These are phyloP conservation scores for Trichoderma sp. DNA, from an alignment of 2,329 filamentous ascomycete genomes.

Conservation along the genomic window DNA sequence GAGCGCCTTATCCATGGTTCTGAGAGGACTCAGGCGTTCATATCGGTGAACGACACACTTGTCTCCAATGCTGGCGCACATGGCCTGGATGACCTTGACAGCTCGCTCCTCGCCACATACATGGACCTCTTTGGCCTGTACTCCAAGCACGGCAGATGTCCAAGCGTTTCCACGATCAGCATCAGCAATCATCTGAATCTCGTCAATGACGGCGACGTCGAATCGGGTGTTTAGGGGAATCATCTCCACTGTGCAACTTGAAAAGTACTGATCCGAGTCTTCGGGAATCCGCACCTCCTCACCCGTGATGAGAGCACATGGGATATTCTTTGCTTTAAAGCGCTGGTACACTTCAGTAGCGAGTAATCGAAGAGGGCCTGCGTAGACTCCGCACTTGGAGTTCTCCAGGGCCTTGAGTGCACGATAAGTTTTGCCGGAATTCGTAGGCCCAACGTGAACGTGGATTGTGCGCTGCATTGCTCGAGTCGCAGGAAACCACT, in stretches of 20 bases:
- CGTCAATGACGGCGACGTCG: constrained; percentile 94
- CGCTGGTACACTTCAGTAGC: constrained; percentile 96
- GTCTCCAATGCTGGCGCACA: constrained; percentile 81
- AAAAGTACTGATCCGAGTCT: constrained; percentile 59
- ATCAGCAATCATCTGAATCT: constrained; percentile 96
- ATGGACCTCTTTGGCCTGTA: constrained; percentile 86
- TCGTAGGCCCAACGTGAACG: constrained; percentile 93
- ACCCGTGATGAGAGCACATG: constrained; percentile 82
- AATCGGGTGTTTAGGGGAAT: constrained; percentile 56
- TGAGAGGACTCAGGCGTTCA: constrained; percentile 75
- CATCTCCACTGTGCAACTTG: constrained; percentile 95
- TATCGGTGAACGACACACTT: constrained; percentile 80
- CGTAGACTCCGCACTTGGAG: constrained; percentile 78
- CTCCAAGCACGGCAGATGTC: constrained; percentile 86
- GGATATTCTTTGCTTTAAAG: constrained; percentile 73
- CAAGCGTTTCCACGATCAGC: constrained; percentile 84
- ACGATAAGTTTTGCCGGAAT: constrained; percentile 97
- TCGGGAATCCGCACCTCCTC: constrained; percentile 79
- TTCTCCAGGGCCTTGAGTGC: constrained; percentile 82
- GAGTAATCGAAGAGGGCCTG: constrained; percentile 82
- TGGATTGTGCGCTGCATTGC: constrained; percentile 80
- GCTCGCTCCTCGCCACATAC: constrained; percentile 88
- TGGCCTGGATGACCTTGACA: constrained; percentile 73
- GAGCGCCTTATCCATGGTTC: constrained; percentile 65
- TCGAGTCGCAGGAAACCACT: constrained; percentile 89